phyloP scores from a whole-genome alignment of 495 filamentous ascomycete species.

The Tuber microsphaerosporum region DNA sequence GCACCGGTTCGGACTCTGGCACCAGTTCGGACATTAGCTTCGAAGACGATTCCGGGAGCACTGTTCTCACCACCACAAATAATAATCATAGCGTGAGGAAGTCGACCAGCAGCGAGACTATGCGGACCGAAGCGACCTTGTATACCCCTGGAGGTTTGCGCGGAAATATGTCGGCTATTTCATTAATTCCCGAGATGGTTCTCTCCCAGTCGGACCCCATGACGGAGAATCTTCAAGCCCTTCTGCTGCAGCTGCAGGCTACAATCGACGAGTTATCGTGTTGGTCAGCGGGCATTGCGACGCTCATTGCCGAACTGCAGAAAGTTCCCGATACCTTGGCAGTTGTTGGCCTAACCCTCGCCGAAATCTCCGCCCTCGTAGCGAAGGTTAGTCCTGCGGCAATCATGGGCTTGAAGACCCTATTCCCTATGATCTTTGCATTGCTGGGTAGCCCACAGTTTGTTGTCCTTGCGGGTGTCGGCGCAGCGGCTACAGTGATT shows the following conservation, averaged over 20 bases:
- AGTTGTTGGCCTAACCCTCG: constrained; percentile 84
- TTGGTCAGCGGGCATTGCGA: constrained; percentile 44
- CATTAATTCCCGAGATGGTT: constrained; percentile 30
- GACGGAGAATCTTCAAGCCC: constrained; percentile 25
- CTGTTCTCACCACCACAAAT: constrained; percentile 12
- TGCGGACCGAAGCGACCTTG: constrained; percentile 19
- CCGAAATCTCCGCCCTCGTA: constrained; percentile 75
- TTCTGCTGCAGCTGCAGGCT: constrained; percentile 32
- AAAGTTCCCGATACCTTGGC: constrained; percentile 88
- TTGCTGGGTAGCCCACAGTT: constrained; percentile 87
- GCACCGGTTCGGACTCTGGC: constrained; percentile 5
- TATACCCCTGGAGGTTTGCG: constrained; percentile 12
- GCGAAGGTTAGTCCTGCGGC: constrained; percentile 80
- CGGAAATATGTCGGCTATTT: constrained; percentile 25
- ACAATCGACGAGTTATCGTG: constrained; percentile 40
- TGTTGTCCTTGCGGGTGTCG: constrained; percentile 81
- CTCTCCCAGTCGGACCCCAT: constrained; percentile 27
- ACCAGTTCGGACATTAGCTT: constrained; percentile 5
- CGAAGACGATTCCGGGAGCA: constrained; percentile 14
- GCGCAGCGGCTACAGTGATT: constrained; percentile 80
- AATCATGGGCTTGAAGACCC: constrained; percentile 63
- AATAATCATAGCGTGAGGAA: constrained; percentile 5
- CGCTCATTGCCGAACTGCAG: constrained; percentile 80
- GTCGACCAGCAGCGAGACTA: constrained; percentile 18
- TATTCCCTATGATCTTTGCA: constrained; percentile 75